Conservation (phyloP, 2,329 filamentous ascomycete genomes). For the Triangularia verruculosa region DNA sequence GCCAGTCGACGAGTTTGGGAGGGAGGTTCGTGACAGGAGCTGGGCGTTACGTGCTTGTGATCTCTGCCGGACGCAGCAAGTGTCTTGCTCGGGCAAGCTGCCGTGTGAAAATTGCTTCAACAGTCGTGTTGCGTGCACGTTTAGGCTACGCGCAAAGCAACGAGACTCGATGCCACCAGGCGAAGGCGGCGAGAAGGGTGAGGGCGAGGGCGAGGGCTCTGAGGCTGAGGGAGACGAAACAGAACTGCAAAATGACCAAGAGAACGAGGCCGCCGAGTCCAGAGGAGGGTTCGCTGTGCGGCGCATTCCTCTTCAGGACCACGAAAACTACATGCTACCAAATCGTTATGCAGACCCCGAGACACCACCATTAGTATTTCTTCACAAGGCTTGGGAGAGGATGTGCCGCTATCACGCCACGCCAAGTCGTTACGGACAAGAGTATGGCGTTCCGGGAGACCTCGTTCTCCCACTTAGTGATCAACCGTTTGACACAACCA, state of each 20-base stretch:
- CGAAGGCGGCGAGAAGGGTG: background rate
- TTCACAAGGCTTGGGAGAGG: slow-evolving; percentile 22
- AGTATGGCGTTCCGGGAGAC: background rate
- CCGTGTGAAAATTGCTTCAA: slow-evolving; percentile 21
- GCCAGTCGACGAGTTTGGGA: slow-evolving; percentile 6
- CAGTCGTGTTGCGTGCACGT: slow-evolving; percentile 20
- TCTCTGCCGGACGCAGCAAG: slow-evolving; percentile 10
- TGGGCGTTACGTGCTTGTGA: slow-evolving; percentile 17
- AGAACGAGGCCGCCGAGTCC: background rate
- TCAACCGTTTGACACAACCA: slow-evolving; percentile 18
- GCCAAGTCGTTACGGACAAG: background rate
- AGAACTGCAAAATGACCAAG: background rate
- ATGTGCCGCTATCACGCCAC: slow-evolving; percentile 13
- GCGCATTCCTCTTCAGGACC: slow-evolving; percentile 5
- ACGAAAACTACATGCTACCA: slow-evolving; percentile 15
- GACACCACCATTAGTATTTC: slow-evolving; percentile 22
- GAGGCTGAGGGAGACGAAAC: background rate
- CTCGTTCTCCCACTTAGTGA: slow-evolving; percentile 11
- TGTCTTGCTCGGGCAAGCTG: slow-evolving; percentile 16
- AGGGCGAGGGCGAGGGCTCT: background rate
- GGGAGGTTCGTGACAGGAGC: slow-evolving; percentile 8
- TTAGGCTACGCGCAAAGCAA: slow-evolving; percentile 5
- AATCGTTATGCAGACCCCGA: slow-evolving; percentile 17
- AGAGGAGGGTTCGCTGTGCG: background rate
- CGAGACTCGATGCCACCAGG: background rate